Conservation (phyloP, 768 basidiomycete genomes). For the Boletus sp. region DNA sequence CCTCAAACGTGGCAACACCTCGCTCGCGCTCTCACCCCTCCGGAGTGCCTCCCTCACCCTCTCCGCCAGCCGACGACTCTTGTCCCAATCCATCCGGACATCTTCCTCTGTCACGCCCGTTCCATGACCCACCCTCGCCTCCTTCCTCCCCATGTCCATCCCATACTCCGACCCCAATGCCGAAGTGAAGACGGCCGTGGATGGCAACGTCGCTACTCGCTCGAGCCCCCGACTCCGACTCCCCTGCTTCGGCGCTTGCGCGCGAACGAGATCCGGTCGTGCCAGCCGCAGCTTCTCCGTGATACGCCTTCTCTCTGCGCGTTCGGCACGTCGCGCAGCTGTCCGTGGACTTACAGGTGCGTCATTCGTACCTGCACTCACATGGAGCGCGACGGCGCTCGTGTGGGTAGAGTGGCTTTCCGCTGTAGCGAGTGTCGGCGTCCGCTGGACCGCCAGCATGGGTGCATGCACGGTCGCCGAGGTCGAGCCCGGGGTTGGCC, state of each 20-base stretch:
- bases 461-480: neutral
- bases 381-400: neutral
- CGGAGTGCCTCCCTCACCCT: conserved; percentile 21
- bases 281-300: conserved; percentile 43
- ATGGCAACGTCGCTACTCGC: neutral
- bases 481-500: conserved; percentile 1
- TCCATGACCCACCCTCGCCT: neutral
- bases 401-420: neutral
- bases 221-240: conserved; percentile 3
- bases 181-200: neutral
- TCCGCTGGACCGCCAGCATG: neutral
- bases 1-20: conserved; percentile 27
- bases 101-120: conserved; percentile 4
- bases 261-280: conserved; percentile 38
- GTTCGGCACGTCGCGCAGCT: conserved; percentile 16
- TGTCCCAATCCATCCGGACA: conserved; percentile 26
- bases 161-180: neutral
- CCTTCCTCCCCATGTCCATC: neutral
- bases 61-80: conserved; percentile 21
- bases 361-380: neutral
- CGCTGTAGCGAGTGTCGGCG: neutral
- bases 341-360: conserved; percentile 15
- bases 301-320: conserved; percentile 20
- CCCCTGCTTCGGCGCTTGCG: conserved; percentile 24
- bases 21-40: conserved; percentile 15